Evolutionary conservation across 345 rosid genomes (phyloP).

Genomic region (Camelina laxa): DNA sequence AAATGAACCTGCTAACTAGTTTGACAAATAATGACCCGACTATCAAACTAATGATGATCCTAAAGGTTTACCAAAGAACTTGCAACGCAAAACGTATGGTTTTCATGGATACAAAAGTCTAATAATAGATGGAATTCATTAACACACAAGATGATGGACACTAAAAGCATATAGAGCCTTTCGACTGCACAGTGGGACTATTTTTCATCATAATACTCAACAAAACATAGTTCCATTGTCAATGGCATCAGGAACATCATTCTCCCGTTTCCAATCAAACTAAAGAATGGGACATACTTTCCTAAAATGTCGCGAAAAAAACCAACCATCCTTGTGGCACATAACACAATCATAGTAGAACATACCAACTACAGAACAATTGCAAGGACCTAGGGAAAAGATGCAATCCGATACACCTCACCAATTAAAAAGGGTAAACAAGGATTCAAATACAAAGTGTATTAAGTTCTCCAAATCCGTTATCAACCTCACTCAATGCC

Average conservation of each 20-base stretch:
- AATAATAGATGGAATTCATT: neutral
- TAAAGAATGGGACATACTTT: constrained; percentile 5
- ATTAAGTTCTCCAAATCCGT: neutral
- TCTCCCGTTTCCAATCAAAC: neutral
- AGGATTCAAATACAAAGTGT: neutral
- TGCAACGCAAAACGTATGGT: neutral
- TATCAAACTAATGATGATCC: neutral
- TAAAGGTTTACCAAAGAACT: neutral
- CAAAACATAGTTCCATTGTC: constrained; percentile 1
- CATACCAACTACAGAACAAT: neutral
- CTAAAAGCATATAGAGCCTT: neutral
- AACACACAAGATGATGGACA: neutral
- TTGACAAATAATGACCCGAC: neutral
- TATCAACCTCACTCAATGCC: neutral
- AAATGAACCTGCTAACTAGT: neutral
- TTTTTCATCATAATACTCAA: neutral
- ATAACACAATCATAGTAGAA: constrained; percentile 9
- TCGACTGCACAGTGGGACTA: neutral
- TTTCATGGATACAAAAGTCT: neutral
- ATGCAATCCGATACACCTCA: neutral
- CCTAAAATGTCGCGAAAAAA: neutral
- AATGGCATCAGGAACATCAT: neutral
- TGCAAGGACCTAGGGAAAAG: neutral
- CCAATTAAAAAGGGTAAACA: neutral
- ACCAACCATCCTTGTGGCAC: neutral